These are phyloP conservation scores for Pseudogymnoascus destructans DNA, from an alignment of 2,329 filamentous ascomycete genomes.

Conservation along the genomic window DNA sequence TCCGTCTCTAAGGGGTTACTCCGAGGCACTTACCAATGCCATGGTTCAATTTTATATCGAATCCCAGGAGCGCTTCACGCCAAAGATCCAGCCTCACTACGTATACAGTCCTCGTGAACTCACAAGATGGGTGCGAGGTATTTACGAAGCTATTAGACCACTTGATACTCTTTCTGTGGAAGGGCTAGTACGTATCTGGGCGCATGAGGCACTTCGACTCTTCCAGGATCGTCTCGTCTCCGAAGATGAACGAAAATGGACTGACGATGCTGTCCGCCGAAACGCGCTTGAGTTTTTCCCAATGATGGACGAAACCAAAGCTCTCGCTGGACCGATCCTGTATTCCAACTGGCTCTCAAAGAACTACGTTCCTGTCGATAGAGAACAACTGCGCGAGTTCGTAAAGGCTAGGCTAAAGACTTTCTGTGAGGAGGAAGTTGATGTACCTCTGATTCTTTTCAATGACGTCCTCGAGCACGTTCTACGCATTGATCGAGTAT, in stretches of 20 bases:
- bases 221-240: constrained; percentile 96
- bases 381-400: constrained; percentile 89
- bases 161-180: constrained; percentile 80
- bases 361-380: constrained; percentile 93
- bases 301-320: constrained; percentile 80
- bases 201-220: constrained; percentile 85
- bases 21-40: constrained; percentile 83
- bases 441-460: constrained; percentile 96
- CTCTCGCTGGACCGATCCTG: constrained; percentile 82
- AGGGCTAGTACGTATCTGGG: constrained; percentile 92
- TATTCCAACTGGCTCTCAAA: constrained; percentile 99
- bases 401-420: constrained; percentile 94
- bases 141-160: constrained; percentile 93
- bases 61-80: constrained; percentile 87
- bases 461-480: constrained; percentile 98
- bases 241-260: constrained; percentile 92
- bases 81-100: constrained; percentile 95
- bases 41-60: constrained; percentile 97
- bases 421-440: constrained; percentile 98
- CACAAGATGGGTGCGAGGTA: constrained; percentile 90
- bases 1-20: constrained; percentile 84
- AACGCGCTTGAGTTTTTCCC: constrained; percentile 90
- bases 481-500: constrained; percentile 93
- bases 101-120: constrained; percentile 98
- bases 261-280: constrained; percentile 70